phyloP scores from a whole-genome alignment of 257 asterid species.

The Gentiana dahurica region DNA sequence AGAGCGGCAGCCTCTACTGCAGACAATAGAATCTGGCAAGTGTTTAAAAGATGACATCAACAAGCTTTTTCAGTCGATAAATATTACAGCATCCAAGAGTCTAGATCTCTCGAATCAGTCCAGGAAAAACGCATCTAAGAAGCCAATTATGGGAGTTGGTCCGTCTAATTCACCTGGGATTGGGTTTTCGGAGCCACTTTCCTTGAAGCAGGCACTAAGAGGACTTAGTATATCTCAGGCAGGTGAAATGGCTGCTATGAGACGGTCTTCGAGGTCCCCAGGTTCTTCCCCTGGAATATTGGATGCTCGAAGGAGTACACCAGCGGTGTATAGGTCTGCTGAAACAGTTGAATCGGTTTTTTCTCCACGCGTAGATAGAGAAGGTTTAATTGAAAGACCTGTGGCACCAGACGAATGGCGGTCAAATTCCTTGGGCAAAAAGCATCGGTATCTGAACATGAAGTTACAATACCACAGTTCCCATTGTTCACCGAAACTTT shows the following conservation, averaged over 20 bases:
- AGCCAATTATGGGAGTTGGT: slow-evolving; percentile 43
- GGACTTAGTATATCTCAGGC: slow-evolving; percentile 96
- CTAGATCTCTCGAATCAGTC: slow-evolving; percentile 38
- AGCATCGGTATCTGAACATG: slow-evolving; percentile 16
- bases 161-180: slow-evolving; percentile 63
- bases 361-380: slow-evolving; percentile 17
- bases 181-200: slow-evolving; percentile 76
- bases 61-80: slow-evolving; percentile 37
- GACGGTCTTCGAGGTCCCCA: slow-evolving; percentile 47
- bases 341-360: slow-evolving; percentile 37
- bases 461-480: slow-evolving; percentile 24
- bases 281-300: slow-evolving; percentile 77
- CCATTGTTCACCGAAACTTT: slow-evolving; percentile 28
- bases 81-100: slow-evolving; percentile 33
- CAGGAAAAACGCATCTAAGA: slow-evolving; percentile 44
- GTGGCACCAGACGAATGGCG: slow-evolving; percentile 35
- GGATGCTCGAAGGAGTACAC: slow-evolving; percentile 40
- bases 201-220: slow-evolving; percentile 87
- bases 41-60: slow-evolving; percentile 33
- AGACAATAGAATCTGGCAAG: slow-evolving; percentile 22
- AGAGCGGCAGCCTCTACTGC: slow-evolving; percentile 33
- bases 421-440: slow-evolving; percentile 24
- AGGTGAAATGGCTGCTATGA: slow-evolving; percentile 76
- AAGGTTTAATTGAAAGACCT: slow-evolving; percentile 21
- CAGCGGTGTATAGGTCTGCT: slow-evolving; percentile 31